Conservation (phyloP, 2,329 filamentous ascomycete species). For the Trichoderma citrinoviride region DNA sequence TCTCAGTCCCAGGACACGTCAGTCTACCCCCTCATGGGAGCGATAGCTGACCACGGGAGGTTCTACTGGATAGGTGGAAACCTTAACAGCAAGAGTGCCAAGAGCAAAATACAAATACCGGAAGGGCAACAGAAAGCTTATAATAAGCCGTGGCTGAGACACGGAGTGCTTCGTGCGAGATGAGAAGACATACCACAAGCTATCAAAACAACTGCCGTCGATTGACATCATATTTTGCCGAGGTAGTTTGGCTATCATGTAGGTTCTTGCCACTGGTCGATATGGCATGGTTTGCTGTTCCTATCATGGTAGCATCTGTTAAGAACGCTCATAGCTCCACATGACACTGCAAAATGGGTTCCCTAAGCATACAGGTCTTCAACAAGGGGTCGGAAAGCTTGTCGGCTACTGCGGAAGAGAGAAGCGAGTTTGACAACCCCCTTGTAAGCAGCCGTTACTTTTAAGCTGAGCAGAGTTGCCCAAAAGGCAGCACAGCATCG, state of each 20-base stretch:
- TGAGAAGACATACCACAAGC: background rate
- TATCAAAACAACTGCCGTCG: too few species aligned
- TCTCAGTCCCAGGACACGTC: background rate
- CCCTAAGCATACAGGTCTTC: background rate
- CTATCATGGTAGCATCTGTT: too few species aligned
- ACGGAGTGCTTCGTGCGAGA: background rate
- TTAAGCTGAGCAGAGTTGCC: background rate
- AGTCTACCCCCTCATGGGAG: background rate
- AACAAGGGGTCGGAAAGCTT: background rate
- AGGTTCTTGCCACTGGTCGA: too few species aligned
- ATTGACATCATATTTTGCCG: too few species aligned
- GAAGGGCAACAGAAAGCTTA: background rate
- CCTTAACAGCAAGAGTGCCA: background rate
- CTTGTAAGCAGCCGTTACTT: constrained; percentile 1
- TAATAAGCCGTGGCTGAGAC: background rate
- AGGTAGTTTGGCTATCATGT: fast-evolving
- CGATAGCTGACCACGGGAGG: too few species aligned
- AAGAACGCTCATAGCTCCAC: background rate
- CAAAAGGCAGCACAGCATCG: too few species aligned
- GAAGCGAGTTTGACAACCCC: background rate
- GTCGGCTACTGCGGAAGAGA: background rate
- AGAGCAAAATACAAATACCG: too few species aligned
- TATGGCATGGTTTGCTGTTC: too few species aligned
- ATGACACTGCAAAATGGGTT: background rate
- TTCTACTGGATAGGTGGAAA: background rate